A percentile compares a stretch with the other conserved stretches of the same genome.
Conservation (phyloP, 495 filamentous ascomycete genomes). For the Pyrenopolyporus hunteri region DNA sequence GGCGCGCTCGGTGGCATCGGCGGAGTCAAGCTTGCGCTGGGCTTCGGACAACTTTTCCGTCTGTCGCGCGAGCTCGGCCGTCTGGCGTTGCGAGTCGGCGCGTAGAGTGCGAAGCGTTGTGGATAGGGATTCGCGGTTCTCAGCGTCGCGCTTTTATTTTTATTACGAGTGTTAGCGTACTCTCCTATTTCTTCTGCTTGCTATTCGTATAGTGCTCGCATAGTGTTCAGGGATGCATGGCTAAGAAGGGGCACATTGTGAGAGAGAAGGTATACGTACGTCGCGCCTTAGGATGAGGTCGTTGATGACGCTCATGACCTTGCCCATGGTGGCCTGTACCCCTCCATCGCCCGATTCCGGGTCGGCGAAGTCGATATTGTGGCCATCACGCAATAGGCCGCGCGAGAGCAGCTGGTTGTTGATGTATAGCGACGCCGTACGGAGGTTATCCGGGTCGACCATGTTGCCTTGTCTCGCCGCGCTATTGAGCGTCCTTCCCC, state of each 20-base stretch:
- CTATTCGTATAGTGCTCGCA: too few species aligned
- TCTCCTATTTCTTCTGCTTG: background rate
- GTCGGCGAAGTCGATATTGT: slow-evolving; percentile 81
- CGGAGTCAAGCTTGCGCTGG: slow-evolving; percentile 73
- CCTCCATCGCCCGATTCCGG: slow-evolving; percentile 71
- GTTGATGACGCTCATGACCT: slow-evolving; percentile 90
- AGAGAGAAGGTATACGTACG: slow-evolving; percentile 55
- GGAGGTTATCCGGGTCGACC: slow-evolving; percentile 82
- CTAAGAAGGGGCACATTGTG: background rate
- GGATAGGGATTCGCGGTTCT: slow-evolving; percentile 80
- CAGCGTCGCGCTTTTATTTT: slow-evolving; percentile 80
- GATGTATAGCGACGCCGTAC: slow-evolving; percentile 90
- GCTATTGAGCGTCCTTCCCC: background rate
- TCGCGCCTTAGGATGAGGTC: slow-evolving; percentile 85
- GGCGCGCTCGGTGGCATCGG: slow-evolving; percentile 74
- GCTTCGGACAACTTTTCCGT: slow-evolving; percentile 74
- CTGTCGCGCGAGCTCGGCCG: slow-evolving; percentile 62
- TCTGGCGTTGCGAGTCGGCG: slow-evolving; percentile 71
- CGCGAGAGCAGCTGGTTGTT: slow-evolving; percentile 94
- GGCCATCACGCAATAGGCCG: slow-evolving; percentile 83
- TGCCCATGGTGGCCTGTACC: slow-evolving; percentile 73
- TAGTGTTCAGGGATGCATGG: background rate
- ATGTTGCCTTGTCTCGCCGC: slow-evolving; percentile 31
- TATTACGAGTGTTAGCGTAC: background rate
- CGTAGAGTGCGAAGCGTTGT: slow-evolving; percentile 78